Evolutionary conservation across 2,329 filamentous ascomycete genomes (phyloP), one percentile per base, ranked within the genome.

Genomic region (Epichloe typhina): DNA sequence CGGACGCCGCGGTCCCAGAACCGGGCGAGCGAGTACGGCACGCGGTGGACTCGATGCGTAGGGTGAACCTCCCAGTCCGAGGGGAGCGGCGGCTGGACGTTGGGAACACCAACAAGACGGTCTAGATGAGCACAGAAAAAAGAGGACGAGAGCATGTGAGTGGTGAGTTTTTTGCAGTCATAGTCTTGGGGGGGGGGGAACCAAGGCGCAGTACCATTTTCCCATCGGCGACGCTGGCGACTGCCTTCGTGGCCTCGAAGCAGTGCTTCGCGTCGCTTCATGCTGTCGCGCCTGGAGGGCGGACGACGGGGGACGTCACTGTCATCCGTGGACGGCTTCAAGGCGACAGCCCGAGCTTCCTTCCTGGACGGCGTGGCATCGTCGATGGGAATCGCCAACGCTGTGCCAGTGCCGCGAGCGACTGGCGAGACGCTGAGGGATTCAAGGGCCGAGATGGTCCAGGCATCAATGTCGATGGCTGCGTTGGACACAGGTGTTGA

Each of bases 161-260:
- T n/a, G 49, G 53, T 19, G 40, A 9, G 11, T 13, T 26, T 23
- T 26, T 13, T 26, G n/a, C 26, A 7, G 12, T 11, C 31, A 31
- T 31, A 11, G 31, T 31, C 31, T 11, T 31, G 31, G 31, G 31
- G 31, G 11, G 8, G 31, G 9, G 3, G 3, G 3, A 9, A 8
- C 9, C 11, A 4, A 4, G 21, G 31, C 38, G 26, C 37, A 19
- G 37, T 50, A 94, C 88, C 87, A 67, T 97, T 98, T 72, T 98
- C 93, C 89, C 90, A 97, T 51, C 91, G 78, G 59, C 91, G 83
- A 47, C 91, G 77, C 61, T 91, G 83, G 37, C 91, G 79, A 59
- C 82, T 91, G 36, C 91, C 91, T 66, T 96, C 89, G 58, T 94
- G 95, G 51, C 91, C 91, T 70, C 89, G 94, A 35, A 93, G 73